phyloP scores from a whole-genome alignment of 2,329 filamentous ascomycete species.

The Fusarium pseudocircinatum region DNA sequence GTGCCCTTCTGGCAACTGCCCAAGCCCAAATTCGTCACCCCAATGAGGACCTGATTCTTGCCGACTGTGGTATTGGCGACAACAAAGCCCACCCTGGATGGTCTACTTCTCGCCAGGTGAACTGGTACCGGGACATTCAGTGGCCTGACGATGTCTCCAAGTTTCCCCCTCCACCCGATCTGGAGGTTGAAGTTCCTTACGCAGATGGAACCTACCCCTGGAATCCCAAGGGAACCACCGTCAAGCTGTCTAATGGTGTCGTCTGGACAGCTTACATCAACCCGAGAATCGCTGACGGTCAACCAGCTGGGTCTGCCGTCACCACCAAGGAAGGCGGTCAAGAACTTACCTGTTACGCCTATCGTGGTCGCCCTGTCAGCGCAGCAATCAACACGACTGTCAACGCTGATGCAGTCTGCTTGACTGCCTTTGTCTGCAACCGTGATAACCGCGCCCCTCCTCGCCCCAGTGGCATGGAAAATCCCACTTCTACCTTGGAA shows the following conservation, averaged over 20 bases:
- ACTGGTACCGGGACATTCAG: conserved; percentile 53
- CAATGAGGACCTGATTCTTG: conserved; percentile 52
- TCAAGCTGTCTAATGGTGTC: conserved; percentile 51
- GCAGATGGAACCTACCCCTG: conserved; percentile 52
- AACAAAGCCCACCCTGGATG: conserved; percentile 52
- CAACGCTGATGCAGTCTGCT: conserved; percentile 51
- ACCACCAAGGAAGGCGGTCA: conserved; percentile 52
- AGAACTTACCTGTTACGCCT: conserved; percentile 54
- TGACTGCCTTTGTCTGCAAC: conserved; percentile 56
- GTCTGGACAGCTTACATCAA: conserved; percentile 56
- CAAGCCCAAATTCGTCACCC: conserved; percentile 41
- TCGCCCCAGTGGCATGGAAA: conserved; percentile 49
- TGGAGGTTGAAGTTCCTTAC: conserved; percentile 53
- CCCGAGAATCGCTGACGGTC: conserved; percentile 52
- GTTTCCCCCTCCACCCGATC: conserved; percentile 50
- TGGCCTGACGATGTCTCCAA: conserved; percentile 49
- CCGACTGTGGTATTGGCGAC: conserved; percentile 55
- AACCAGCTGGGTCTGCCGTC: conserved; percentile 53
- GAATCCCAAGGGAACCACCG: conserved; percentile 50
- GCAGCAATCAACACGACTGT: conserved; percentile 51
- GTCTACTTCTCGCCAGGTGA: conserved; percentile 57
- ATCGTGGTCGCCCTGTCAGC: conserved; percentile 53
- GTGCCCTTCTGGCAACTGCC: conserved; percentile 35
- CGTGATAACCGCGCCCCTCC: conserved; percentile 47
- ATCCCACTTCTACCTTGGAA: conserved; percentile 48